These are phyloP conservation scores for Alternaria novae-zelandiae DNA, from an alignment of 2,329 filamentous ascomycete genomes.

Conservation along the genomic window DNA sequence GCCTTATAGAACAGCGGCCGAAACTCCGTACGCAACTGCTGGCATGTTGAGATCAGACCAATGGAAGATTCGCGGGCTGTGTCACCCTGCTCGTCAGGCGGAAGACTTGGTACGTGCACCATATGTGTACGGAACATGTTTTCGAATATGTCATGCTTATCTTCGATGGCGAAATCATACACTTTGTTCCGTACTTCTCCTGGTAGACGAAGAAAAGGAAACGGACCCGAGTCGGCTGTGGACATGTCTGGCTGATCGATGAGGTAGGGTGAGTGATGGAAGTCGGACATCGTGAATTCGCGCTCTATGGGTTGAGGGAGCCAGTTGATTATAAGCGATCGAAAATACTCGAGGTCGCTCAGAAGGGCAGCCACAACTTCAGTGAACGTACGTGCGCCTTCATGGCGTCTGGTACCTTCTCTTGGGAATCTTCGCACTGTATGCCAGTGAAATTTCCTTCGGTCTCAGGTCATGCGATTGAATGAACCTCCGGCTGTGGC, in stretches of 20 bases:
- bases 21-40: background rate
- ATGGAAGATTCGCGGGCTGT: background rate
- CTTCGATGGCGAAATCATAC: background rate
- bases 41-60: background rate
- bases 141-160: background rate
- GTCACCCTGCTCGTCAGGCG: background rate
- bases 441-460: background rate
- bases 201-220: background rate
- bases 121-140: background rate
- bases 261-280: background rate
- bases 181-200: background rate
- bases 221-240: background rate
- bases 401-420: background rate
- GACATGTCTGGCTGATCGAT: background rate
- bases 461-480: background rate
- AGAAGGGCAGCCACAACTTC: background rate
- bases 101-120: background rate
- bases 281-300: background rate
- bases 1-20: background rate
- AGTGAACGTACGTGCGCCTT: background rate
- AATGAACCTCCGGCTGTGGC: background rate
- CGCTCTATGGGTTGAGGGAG: background rate
- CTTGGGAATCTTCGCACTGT: background rate
- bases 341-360: background rate
- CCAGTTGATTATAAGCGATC: background rate